Base-by-base conservation (phyloP, 352 stramenopile genomes). In the Phytophthora quininea region DNA sequence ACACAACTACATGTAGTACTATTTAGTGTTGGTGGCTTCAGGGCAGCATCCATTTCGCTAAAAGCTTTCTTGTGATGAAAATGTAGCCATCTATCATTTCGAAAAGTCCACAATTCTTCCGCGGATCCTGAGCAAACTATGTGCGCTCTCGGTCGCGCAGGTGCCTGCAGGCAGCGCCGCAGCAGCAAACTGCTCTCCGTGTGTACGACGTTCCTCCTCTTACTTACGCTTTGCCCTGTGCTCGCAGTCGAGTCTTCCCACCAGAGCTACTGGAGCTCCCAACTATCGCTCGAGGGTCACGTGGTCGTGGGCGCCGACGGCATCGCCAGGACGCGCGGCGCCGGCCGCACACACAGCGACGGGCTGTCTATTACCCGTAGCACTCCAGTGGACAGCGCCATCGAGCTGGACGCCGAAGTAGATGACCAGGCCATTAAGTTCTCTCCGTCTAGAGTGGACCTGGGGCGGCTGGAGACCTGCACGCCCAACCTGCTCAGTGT, bases 391-490 rank as follows among this genome's bases (percentile, higher is more conserved):
- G 56, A 58, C 11, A 66, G 43, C 6, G 30, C 15, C n/a, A 48
- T 59, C 24, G 29, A 49, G 1, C n/a, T 52, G 1, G 61, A 71
- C 12, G 48, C 53, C 2, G 30, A 31, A 29, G 42, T 67, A 11
- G 57, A 77, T 27, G 63, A 73, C 57, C 58, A 63, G 29, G 67
- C 70, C 29, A 71, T 91, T 33, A 58, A 65, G 32, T 89, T 91
- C 62, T 54, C 55, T 0, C 76, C 78, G 1, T 9, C 42, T n/a
- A 57, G 67, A 29, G 56, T 89, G 0, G 55, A 82, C 31, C 47
- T 91, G 14, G 75, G 74, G n/a, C 64, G 60, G 15, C 57, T 69
- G 38, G 55, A 72, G 46, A 77, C 80, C 49, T 91, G 82, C 43
- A 35, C 50, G 29, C 76, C 67, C 0, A 53, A 71, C 19, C 45